Conservation (phyloP, 2,329 filamentous ascomycete species). For the Endoconidiophora laricicola region DNA sequence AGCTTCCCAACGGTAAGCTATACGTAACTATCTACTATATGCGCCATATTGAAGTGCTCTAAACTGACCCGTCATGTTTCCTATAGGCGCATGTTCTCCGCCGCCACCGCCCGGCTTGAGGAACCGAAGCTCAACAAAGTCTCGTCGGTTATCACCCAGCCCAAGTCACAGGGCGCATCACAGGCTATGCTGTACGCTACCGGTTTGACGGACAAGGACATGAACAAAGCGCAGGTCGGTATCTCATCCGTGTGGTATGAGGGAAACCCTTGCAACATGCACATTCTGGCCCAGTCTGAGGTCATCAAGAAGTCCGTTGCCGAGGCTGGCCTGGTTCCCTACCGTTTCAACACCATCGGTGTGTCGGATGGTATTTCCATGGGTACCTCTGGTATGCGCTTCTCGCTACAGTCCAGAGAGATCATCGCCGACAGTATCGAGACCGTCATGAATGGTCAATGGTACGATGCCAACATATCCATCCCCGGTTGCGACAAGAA, state of each 20-base stretch:
- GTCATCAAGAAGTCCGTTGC: slow-evolving; percentile 46
- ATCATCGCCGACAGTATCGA: slow-evolving; percentile 97
- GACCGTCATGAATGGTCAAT: slow-evolving; percentile 97
- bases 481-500: slow-evolving; percentile 99
- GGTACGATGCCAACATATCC: slow-evolving; percentile 95
- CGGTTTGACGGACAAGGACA: slow-evolving; percentile 67
- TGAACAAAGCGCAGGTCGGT: slow-evolving; percentile 93
- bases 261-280: slow-evolving; percentile 99
- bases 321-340: slow-evolving; percentile 67
- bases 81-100: slow-evolving; percentile 32
- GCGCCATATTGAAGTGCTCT: neutral
- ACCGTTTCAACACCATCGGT: slow-evolving; percentile 98
- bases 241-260: slow-evolving; percentile 98
- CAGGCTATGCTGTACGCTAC: slow-evolving; percentile 99
- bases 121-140: slow-evolving; percentile 55
- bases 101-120: slow-evolving; percentile 30
- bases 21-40: neutral
- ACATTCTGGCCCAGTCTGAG: slow-evolving; percentile 76
- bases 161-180: slow-evolving; percentile 93
- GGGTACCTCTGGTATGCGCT: slow-evolving; percentile 95
- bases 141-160: slow-evolving; percentile 77
- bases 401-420: slow-evolving; percentile 84
- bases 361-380: slow-evolving; percentile 97
- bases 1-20: slow-evolving; percentile 8
- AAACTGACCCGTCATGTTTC: neutral